Base-by-base conservation (phyloP, 306 rosid genomes). In the Acacia melanoxylon region DNA sequence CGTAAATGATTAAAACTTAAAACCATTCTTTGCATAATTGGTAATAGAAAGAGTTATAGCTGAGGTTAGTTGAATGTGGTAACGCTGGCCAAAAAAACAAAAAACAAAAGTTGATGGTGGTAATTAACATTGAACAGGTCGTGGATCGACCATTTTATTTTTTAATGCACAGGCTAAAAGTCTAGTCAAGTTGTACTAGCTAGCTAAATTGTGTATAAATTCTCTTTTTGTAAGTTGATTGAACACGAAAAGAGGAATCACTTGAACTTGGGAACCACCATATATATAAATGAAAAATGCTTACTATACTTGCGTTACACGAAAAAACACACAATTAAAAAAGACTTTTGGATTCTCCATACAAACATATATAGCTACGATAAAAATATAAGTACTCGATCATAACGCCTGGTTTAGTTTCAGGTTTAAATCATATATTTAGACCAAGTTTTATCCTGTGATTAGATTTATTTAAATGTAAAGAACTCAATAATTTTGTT, bases 141-240 rank as follows among this genome's bases (percentile, higher is more conserved):
- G 58, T 16, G 16, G 52, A 31, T 31, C 35, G 35, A 48, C 52
- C 16, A 48, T 48, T 48, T 48, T 16, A 48, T 48, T 14, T 73
- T 5, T 74, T 52, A 83, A 66, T 71, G 33, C 17, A 76, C 37
- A 59, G 76, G 20, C 77, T 83, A 78, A 81, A 81, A 81, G 83
- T 83, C 85, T 78, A 81, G 72, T 24, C 31, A 59, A 59, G 66
- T 73, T 66, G 84, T 78, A 75, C 84, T 42, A 75, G 82, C 41
- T 37, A 37, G 82, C 41, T 37, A 37, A 33, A 24, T 59, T 10
- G 25, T 22, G 16, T 1, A 27, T 61, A 24, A 25, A 4, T 61
- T 25, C 35, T 61, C 67, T 25, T 61, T 61, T 61, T 24, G 8
- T 12, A 12, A 11, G 67, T 10, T 58, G 65, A 58, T 10, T 58